Evolutionary conservation across 2,329 filamentous ascomycete species (phyloP), one percentile per base, ranked within the genome.

Genomic region (Fusarium sp.): DNA sequence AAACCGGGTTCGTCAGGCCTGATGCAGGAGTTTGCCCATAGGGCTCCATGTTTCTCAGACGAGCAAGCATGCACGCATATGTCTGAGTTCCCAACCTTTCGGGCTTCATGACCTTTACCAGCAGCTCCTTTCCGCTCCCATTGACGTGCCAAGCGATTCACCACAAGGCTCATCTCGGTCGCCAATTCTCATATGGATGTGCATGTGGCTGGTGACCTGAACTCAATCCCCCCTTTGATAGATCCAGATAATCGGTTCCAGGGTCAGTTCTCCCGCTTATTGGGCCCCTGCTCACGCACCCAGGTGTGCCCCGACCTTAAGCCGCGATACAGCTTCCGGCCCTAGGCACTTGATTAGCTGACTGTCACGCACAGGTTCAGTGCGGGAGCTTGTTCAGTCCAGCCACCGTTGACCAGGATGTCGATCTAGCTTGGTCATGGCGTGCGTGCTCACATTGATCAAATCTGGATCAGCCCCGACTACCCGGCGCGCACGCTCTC

Each of bases 101-200:
- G 66, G 70, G 44, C 57, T 54, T 61, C 63, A 70, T 63, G 53
- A 42, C 67, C 65, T 63, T 61, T 60, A 62, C 60, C 53, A 61
- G 72, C 59, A 70, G 56, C 60, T 68, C 71, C 42, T 48, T 55
- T 61, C 57, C 58, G 52, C 41, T 59, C 58, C 48, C 55, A 69
- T 46, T 61, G 27, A 41, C 51, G 46, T 54, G 65, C 61, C 72
- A 65, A 72, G 69, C 41, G 25, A 61, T 49, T 47, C 29, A 51
- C 51, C 52, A 74, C 52, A 56, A 65, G 58, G 60, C 57, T 74
- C 72, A 74, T 74, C 70, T 74, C 70, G 72, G 72, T 52, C 44
- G 54, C 41, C 57, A 52, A 52, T 61, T 73, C 61, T 74, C 49
- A 62, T 65, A 56, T 57, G 69, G 68, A 66, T 62, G 56, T 48